A percentile compares a stretch with the other conserved stretches of the same genome.
phyloP scores from a whole-genome alignment of 2,329 filamentous ascomycete genomes.

The Epicoccum sorghinum region DNA sequence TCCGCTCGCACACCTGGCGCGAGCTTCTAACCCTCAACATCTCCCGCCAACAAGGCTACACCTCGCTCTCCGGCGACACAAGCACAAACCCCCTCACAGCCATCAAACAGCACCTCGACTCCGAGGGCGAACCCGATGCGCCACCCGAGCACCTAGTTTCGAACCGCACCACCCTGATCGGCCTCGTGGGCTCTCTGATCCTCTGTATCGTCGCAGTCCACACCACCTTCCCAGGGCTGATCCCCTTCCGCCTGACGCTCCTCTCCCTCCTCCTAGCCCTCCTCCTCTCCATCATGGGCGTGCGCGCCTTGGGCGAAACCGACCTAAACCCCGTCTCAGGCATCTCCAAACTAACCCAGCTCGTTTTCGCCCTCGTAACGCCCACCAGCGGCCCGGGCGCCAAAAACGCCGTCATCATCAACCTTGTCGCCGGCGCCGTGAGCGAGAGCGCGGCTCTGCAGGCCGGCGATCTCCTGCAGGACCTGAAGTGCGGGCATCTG shows the following conservation, averaged over 20 bases:
- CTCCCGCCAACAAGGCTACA: conserved; percentile 48
- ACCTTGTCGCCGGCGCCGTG: conserved; percentile 90
- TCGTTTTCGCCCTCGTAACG: conserved; percentile 91
- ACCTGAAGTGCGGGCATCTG: conserved; percentile 93
- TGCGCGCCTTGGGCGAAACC: conserved; percentile 74
- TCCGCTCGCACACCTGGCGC: conserved; percentile 44
- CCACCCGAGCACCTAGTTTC: conserved; percentile 83
- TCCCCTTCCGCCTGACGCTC: conserved; percentile 80
- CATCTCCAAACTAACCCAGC: conserved; percentile 94
- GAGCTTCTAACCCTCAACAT: conserved; percentile 42
- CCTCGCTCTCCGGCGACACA: conserved; percentile 37
- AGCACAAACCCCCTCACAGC: conserved; percentile 30
- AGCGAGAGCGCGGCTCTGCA: conserved; percentile 86
- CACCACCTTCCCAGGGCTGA: conserved; percentile 79
- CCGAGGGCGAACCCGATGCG: conserved; percentile 70
- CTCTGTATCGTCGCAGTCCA: conserved; percentile 84
- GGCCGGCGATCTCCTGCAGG: conserved; percentile 95
- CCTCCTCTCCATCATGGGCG: conserved; percentile 67
- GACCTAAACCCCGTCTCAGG: conserved; percentile 96
- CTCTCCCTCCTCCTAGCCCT: conserved; percentile 83
- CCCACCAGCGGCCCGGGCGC: conserved; percentile 61
- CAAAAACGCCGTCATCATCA: conserved; percentile 89
- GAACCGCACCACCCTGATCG: conserved; percentile 71
- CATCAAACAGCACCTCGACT: conserved; percentile 40
- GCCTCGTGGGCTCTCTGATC: conserved; percentile 75